A percentile compares a stretch with the other conserved stretches of the same genome.
Evolutionary conservation across 116 monocot genomes (phyloP).

Genomic region (Cymodocea nodosa): DNA sequence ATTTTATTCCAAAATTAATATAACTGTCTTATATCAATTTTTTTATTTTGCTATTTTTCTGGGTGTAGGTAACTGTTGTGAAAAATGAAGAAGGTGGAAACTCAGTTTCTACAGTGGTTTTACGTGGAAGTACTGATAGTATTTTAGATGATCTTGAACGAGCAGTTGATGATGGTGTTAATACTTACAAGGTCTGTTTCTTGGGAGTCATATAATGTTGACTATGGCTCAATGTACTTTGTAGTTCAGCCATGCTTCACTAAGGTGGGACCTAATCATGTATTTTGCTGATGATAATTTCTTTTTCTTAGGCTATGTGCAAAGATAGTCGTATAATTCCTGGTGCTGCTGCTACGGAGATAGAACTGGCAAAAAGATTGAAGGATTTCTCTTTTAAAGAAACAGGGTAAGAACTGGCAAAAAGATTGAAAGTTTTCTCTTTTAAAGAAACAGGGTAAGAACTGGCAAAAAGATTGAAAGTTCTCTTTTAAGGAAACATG

Average conservation of each 20-base stretch:
- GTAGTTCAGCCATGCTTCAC: not conserved
- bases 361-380: slow-evolving; percentile 81
- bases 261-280: not conserved
- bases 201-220: not conserved
- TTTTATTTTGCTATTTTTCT: not conserved
- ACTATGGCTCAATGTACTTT: not conserved
- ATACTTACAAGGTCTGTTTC: slow-evolving; percentile 81
- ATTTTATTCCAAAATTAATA: not conserved
- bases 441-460: slow-evolving; percentile 88
- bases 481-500: slow-evolving; percentile 93
- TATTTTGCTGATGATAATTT: not conserved
- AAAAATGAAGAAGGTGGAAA: slow-evolving; percentile 98
- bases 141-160: slow-evolving; percentile 98
- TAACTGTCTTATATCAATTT: not conserved
- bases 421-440: slow-evolving; percentile 88
- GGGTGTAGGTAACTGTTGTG: slow-evolving; percentile 63
- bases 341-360: slow-evolving; percentile 95
- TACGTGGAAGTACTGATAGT: slow-evolving; percentile 95
- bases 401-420: slow-evolving; percentile 70
- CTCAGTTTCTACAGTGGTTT: slow-evolving; percentile 80
- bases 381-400: slow-evolving; percentile 95
- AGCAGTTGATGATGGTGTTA: slow-evolving; percentile 99
- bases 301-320: slow-evolving; percentile 75
- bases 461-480: slow-evolving; percentile 68
- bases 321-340: slow-evolving; percentile 91